These are phyloP conservation scores for Aspergillus cristatus DNA, from an alignment of 495 filamentous ascomycete genomes.

Conservation along the genomic window DNA sequence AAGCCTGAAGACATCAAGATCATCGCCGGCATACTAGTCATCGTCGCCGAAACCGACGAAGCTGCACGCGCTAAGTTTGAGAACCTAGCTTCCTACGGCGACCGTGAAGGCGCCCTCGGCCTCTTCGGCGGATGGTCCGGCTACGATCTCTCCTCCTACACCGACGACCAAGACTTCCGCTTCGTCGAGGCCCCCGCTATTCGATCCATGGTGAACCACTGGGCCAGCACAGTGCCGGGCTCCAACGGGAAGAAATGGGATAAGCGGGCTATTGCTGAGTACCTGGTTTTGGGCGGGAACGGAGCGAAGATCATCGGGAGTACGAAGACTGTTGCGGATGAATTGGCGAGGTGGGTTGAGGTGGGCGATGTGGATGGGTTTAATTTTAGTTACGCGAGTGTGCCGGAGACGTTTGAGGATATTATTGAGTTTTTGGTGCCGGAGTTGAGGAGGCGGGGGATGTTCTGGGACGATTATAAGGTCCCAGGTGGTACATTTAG, in stretches of 20 bases:
- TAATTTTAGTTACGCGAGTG: constrained; percentile 49
- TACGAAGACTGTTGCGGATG: constrained; percentile 48
- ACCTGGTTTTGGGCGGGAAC: constrained; percentile 50
- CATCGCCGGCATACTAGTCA: constrained; percentile 38
- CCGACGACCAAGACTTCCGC: constrained; percentile 43
- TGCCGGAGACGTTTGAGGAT: constrained; percentile 55
- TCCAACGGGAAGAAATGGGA: constrained; percentile 48
- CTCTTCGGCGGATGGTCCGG: constrained; percentile 49
- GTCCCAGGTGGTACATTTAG: constrained; percentile 36
- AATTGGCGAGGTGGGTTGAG: constrained; percentile 50
- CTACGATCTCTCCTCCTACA: constrained; percentile 40
- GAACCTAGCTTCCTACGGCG: constrained; percentile 35
- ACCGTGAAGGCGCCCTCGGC: constrained; percentile 43
- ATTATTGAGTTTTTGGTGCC: constrained; percentile 42
- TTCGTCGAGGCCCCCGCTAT: constrained; percentile 54
- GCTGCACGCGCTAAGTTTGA: constrained; percentile 43
- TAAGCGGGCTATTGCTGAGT: constrained; percentile 51
- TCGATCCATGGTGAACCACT: constrained; percentile 33
- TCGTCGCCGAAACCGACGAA: constrained; percentile 46
- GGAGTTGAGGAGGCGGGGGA: constrained; percentile 35
- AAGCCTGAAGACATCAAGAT: constrained; percentile 43
- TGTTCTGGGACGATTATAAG: constrained; percentile 39
- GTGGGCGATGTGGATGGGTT: constrained; percentile 57
- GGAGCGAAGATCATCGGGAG: constrained; percentile 50
- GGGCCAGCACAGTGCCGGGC: constrained; percentile 28